Conservation (phyloP, 345 rosid species). For the Raphanus raphanistrum region DNA sequence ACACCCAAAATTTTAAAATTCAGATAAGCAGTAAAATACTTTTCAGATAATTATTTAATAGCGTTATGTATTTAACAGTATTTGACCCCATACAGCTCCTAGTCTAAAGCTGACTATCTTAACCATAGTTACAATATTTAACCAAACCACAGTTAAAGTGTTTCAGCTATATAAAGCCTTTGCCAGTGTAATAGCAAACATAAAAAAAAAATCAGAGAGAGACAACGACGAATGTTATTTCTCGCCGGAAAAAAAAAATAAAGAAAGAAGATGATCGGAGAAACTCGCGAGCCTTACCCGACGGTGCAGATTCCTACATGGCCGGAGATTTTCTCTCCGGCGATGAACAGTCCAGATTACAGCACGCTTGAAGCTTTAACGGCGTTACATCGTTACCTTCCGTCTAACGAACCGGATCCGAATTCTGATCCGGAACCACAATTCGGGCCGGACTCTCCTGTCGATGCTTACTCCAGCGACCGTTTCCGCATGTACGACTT, state of each 20-base stretch:
- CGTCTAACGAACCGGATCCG: constrained; percentile 53
- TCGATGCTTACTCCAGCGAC: constrained; percentile 75
- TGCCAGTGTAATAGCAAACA: constrained; percentile 35
- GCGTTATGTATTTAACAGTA: background rate
- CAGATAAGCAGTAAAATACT: background rate
- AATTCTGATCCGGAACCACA: constrained; percentile 54
- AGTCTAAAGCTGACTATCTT: constrained; percentile 16
- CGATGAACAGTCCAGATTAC: constrained; percentile 36
- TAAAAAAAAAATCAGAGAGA: background rate
- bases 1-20: background rate
- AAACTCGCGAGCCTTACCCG: constrained; percentile 48
- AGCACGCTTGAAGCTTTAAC: constrained; percentile 54
- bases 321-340: constrained; percentile 48
- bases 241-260: background rate
- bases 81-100: background rate
- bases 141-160: constrained; percentile 43
- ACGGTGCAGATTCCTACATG: constrained; percentile 62
- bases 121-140: constrained; percentile 45
- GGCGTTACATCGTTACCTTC: constrained; percentile 62
- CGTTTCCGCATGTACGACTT: constrained; percentile 91
- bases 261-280: constrained; percentile 72
- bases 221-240: background rate
- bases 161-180: constrained; percentile 43
- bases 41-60: background rate
- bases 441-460: constrained; percentile 44